Conservation (phyloP, 2,329 filamentous ascomycete genomes). For the Penicillium capsulatum region DNA sequence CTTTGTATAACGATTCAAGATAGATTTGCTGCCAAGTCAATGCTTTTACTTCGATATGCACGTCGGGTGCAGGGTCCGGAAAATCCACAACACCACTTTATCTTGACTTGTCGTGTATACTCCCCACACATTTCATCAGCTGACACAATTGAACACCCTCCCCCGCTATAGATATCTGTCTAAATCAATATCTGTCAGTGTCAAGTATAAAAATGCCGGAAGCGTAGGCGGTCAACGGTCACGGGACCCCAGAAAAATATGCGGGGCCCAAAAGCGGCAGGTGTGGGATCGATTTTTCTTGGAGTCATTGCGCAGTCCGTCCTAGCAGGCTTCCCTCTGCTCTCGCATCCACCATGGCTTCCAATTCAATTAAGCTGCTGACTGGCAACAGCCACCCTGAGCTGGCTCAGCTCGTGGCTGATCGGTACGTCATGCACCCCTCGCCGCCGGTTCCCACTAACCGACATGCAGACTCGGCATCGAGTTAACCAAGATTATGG, state of each 20-base stretch:
- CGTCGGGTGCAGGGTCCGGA: too few species aligned
- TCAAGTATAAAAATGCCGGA: too few species aligned
- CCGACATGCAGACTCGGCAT: constrained; percentile 54
- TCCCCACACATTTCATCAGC: too few species aligned
- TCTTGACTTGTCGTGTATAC: too few species aligned
- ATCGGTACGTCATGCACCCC: constrained; percentile 49
- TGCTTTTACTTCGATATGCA: too few species aligned
- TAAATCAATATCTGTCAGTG: too few species aligned
- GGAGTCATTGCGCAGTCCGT: constrained; percentile 4
- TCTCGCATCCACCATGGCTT: constrained; percentile 52
- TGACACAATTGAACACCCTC: too few species aligned
- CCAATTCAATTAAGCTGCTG: constrained; percentile 70
- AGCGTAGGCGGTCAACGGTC: constrained; percentile 21
- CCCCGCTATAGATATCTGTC: too few species aligned
- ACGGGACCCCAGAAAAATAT: constrained; percentile 22
- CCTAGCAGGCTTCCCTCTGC: constrained; percentile 5
- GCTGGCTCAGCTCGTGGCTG: constrained; percentile 65
- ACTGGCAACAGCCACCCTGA: constrained; percentile 72
- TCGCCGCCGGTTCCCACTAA: constrained; percentile 10
- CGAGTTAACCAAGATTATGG: constrained; percentile 65
- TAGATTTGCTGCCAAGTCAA: too few species aligned
- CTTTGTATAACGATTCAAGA: too few species aligned
- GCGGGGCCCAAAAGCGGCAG: constrained; percentile 22
- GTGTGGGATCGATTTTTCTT: constrained; percentile 23
- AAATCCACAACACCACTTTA: too few species aligned